Evolutionary conservation across 2,329 filamentous ascomycete genomes (phyloP).

Genomic region (Aspergillus tanneri): DNA sequence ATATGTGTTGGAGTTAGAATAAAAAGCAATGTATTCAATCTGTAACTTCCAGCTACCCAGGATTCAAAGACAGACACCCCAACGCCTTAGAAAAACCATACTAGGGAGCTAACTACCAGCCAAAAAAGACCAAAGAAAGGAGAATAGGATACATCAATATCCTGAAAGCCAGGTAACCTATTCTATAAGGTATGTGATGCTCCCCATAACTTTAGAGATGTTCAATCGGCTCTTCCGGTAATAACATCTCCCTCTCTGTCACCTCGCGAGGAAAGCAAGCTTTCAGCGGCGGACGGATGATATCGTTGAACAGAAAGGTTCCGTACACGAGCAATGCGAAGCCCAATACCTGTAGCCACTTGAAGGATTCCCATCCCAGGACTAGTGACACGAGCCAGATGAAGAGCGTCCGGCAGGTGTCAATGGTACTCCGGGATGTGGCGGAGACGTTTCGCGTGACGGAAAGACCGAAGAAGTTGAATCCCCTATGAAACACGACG

Average conservation of each 20-base stretch:
- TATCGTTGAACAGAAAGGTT: constrained; percentile 93
- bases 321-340: constrained; percentile 92
- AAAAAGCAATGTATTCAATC: too few relatives aligned
- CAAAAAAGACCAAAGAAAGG: too few relatives aligned
- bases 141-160: too few relatives aligned
- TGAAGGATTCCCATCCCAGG: constrained; percentile 95
- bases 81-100: too few relatives aligned
- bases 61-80: too few relatives aligned
- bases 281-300: constrained; percentile 78
- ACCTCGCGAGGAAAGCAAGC: constrained; percentile 58
- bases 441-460: constrained; percentile 88
- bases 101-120: too few relatives aligned
- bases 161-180: too few relatives aligned
- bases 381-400: constrained; percentile 92
- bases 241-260: constrained; percentile 56
- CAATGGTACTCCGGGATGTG: constrained; percentile 91
- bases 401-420: constrained; percentile 95
- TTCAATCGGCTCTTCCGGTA: constrained; percentile 83
- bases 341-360: constrained; percentile 89
- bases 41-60: too few relatives aligned
- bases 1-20: too few relatives aligned
- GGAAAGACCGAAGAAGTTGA: constrained; percentile 97
- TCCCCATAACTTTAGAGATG: constrained; percentile 48
- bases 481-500: constrained; percentile 68
- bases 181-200: background rate